Base-by-base conservation (phyloP, 2,329 filamentous ascomycete species). In the Zymoseptoria tritici region DNA sequence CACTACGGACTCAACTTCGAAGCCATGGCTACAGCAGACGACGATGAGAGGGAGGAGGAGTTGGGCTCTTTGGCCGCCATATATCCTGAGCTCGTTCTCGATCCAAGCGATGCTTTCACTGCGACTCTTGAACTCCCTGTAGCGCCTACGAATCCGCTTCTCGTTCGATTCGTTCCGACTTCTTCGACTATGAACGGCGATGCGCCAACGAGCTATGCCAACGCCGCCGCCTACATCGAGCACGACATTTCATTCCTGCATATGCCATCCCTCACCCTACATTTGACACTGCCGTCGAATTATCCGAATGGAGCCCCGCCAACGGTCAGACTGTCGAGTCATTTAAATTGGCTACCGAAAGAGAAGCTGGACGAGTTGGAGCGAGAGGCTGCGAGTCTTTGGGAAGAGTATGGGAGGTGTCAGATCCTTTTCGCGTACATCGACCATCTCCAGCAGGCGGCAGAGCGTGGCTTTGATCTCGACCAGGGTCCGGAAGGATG, bases 31-130 rank as follows among this genome's bases (percentile, higher is more conserved):
- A 26, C 55, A 20, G n/a, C 49, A 36, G 59, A 46, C 13, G 36
- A 81, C 11, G 83, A 86, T 68, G 84, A 86, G 65, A 80, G 84
- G 62, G 76, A 78, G 29, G 79, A 85, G 65, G 84, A 87, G 72
- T 75, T 87, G 53, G 79, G 77, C 9, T 80, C 83, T 22, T 79
- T 87, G 59, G 77, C 79, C 52, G 83, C 84, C 55, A 87, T 87
- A 59, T 87, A 79, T 61, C 84, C 84, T 1, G 84, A 87, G 72
- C 78, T 86, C 19, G 72, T 74, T 31, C 71, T 81, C 60, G 77
- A 84, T 57, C 68, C 78, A 8, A 66, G 68, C 8, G 69, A 75
- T 36, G 75, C 77, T 0, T 82, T 80, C 66, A 72, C 73, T 58
- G 83, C 82, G 1, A 78, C 76, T 4, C 75, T 87, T 54, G 79